Conservation (phyloP, 176 grass and related monocot genomes). For the Carex pumila region DNA sequence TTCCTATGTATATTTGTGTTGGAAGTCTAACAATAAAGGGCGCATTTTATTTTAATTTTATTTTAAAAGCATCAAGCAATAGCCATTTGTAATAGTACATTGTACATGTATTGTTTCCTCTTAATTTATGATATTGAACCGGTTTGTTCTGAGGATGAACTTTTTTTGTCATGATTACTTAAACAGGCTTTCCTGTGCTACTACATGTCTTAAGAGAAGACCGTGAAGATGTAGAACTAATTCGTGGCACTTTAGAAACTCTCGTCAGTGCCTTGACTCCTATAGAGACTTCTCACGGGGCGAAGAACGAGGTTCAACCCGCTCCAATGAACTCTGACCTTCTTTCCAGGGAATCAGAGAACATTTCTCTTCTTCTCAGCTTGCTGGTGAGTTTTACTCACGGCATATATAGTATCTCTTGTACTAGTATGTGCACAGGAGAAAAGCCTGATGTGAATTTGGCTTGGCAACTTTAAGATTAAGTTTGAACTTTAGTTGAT, state of each 20-base stretch:
- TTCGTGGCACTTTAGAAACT: slow-evolving; percentile 85
- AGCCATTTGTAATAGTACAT: not conserved
- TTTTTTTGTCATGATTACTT: not conserved
- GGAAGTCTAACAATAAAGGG: not conserved
- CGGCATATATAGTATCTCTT: not conserved
- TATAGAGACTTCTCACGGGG: slow-evolving; percentile 53
- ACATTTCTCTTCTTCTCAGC: slow-evolving; percentile 83
- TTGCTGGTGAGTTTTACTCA: slow-evolving; percentile 55
- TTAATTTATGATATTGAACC: not conserved
- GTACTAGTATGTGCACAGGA: not conserved
- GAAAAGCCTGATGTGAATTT: not conserved
- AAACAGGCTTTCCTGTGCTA: slow-evolving; percentile 72
- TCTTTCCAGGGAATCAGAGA: slow-evolving; percentile 90
- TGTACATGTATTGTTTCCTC: not conserved
- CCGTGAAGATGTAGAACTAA: slow-evolving; percentile 84
- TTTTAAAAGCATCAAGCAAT: too few species aligned
- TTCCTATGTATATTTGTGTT: not conserved
- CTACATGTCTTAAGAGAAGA: slow-evolving; percentile 87
- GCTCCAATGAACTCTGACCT: slow-evolving; percentile 82
- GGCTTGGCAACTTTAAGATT: not conserved
- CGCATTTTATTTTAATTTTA: not conserved
- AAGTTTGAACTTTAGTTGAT: not conserved
- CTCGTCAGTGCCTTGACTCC: slow-evolving; percentile 71
- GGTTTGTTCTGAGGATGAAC: not conserved
- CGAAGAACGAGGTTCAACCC: slow-evolving; percentile 75